Base-by-base conservation (phyloP, 306 rosid species). In the Acmispon strigosus region DNA sequence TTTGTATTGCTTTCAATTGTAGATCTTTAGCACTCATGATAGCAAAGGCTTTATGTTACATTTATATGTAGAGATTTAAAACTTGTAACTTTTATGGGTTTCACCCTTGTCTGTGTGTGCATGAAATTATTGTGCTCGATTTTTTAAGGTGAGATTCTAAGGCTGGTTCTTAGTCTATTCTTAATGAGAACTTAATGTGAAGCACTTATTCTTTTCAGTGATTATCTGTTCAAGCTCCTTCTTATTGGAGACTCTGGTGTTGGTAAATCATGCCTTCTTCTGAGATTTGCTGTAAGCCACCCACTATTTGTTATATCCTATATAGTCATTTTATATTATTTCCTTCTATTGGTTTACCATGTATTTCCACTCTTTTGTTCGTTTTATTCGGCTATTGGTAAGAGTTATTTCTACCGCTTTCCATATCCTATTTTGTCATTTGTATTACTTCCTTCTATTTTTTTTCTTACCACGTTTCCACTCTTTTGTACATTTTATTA, bases 211-310 rank as follows among this genome's bases (percentile, higher is more conserved):
- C 45, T 36, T 15, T 74, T 78, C 89, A 94, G 98, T 82, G 98
- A 94, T 81, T 94, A 94, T 77, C 84, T 94, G 87, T 94, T 94
- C 81, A 94, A 94, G 96, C 98, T 94, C 76, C 87, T 94, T 75
- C 87, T 94, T 74, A 94, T 94, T 62, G 98, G 98, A 73, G 98
- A 94, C 78, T 94, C 98, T 63, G 98, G 98, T 77, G 98, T 94
- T 69, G 98, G 98, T 66, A 94, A 94, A 84, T 94, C 98, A 8
- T 94, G 98, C 80, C 84, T 94, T 64, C 98, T 94, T 84, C 86
- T 94, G 87, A 90, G 98, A 89, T 94, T 94, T 74, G 97, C 98
- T 76, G 98, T 94, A 94, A 90, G 98, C 27, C 66, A 47, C 54
- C 47, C 47, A 19, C 51, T 18, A 11, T 57, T 24, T 70, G 10